Evolutionary conservation across 2,329 filamentous ascomycete genomes (phyloP).

Genomic region (Paraphaeosphaeria sporulosa): DNA sequence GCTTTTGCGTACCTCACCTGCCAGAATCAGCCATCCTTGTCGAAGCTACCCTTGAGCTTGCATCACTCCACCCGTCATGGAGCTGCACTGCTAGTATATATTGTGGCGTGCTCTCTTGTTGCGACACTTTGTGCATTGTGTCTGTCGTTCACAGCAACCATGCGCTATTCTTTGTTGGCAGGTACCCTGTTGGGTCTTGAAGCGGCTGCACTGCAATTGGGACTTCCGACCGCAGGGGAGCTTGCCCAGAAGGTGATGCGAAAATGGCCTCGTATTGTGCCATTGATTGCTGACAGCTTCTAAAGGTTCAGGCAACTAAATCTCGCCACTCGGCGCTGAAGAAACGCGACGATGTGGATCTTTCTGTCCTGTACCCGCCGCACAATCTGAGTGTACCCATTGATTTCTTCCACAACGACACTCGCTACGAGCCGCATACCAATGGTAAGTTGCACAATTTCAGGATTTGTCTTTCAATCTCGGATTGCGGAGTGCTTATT

Average conservation of each 20-base stretch:
- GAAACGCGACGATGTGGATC: conserved; percentile 47
- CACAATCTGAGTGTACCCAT: conserved; percentile 66
- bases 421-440: conserved; percentile 78
- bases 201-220: conserved; percentile 30
- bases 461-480: background rate
- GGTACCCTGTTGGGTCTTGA: conserved; percentile 36
- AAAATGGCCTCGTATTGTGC: conserved; percentile 2
- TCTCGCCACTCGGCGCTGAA: conserved; percentile 26
- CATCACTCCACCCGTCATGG: conserved; percentile 14
- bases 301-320: conserved; percentile 26
- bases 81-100: conserved; percentile 11
- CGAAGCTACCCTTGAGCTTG: conserved; percentile 10
- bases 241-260: conserved; percentile 36
- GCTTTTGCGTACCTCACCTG: conserved; percentile 16
- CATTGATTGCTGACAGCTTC: conserved; percentile 3
- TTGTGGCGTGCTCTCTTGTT: background rate
- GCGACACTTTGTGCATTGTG: background rate
- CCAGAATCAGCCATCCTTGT: conserved; percentile 10
- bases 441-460: conserved; percentile 50
- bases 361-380: conserved; percentile 53
- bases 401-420: conserved; percentile 85
- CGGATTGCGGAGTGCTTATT: background rate
- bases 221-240: conserved; percentile 27
- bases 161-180: conserved; percentile 15
- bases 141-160: conserved; percentile 8